Conservation (phyloP, 2,329 filamentous ascomycete genomes). For the Paecilomyces sp. region DNA sequence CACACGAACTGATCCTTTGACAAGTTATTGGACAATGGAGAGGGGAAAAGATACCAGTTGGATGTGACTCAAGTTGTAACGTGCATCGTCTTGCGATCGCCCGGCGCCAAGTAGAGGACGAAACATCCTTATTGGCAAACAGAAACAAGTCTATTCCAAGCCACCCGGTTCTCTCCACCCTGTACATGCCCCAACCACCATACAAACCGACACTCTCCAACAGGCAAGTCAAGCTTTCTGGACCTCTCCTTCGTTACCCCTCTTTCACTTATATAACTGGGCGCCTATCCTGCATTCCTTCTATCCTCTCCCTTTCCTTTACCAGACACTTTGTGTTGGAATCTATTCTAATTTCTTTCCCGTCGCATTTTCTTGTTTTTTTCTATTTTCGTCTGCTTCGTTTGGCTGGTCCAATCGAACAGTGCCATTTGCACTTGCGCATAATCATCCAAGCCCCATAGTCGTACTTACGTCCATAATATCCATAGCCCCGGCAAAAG, state of each 20-base stretch:
- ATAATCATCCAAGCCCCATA: constrained; percentile 11
- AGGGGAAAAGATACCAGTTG: background rate
- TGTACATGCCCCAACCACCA: background rate
- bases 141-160: background rate
- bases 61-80: background rate
- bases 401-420: constrained; percentile 40
- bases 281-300: constrained; percentile 3
- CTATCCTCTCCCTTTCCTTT: constrained; percentile 5
- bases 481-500: constrained; percentile 14
- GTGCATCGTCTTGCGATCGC: background rate
- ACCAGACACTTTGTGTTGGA: constrained; percentile 13
- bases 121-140: background rate
- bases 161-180: background rate
- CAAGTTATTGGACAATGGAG: background rate
- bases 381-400: constrained; percentile 30
- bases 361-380: constrained; percentile 10
- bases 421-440: constrained; percentile 12
- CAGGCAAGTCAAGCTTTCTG: background rate
- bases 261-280: background rate
- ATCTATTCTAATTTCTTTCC: constrained; percentile 22
- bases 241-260: background rate
- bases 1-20: background rate
- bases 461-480: constrained; percentile 15
- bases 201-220: background rate
- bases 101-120: background rate